Evolutionary conservation across 192 early-diverging fungal species (phyloP), one percentile per base, ranked within the genome.

Genomic region (Coemansia sp.): DNA sequence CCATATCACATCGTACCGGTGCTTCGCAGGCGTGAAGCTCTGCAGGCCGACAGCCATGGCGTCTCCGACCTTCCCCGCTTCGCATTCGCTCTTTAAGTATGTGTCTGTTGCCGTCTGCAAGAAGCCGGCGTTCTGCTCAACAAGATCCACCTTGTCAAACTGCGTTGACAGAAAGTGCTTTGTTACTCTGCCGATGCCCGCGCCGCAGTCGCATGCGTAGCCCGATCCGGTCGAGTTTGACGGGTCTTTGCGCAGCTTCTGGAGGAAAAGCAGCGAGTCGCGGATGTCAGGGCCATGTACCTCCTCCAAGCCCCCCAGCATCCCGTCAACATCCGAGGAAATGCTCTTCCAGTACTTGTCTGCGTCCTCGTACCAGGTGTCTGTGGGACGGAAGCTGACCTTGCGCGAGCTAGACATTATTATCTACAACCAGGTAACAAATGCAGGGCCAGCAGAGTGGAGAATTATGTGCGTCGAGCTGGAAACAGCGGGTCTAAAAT

Each of bases 1-100:
- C 95, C 95, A 98, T 27, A 98, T 91, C n/a, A 93, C 69, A 52
- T 95, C 91, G 70, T 96, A 98, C 15, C 82, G 74, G 1, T 66
- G 74, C 17, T 73, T 50, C 24, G 81, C 77, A 0, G 89, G 87
- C 13, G 53, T 60, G 55, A 94, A 95, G 17, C 83, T 79, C 60
- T 98, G 95, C 50, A 98, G 67, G 3, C 95, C 95, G 2, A 77
- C 40, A 14, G 83, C 80, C 17, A 84, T 80, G 29, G 90, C 83
- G n/a, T 84, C 53, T 3, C 82, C 82, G 0, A 93, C 81, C 40
- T 74, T 70, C 0, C 82, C 82, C 7, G 52, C 46, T 6, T 60
- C 60, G 3, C 74, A 77, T 47, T 91, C 86, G 0, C 78, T 58
- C 19, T 71, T 57, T 23, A 92, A 43, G 49, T 86, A 93, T 8